Base-by-base conservation (phyloP, 352 stramenopile genomes). In the Phytophthora podocarpi region DNA sequence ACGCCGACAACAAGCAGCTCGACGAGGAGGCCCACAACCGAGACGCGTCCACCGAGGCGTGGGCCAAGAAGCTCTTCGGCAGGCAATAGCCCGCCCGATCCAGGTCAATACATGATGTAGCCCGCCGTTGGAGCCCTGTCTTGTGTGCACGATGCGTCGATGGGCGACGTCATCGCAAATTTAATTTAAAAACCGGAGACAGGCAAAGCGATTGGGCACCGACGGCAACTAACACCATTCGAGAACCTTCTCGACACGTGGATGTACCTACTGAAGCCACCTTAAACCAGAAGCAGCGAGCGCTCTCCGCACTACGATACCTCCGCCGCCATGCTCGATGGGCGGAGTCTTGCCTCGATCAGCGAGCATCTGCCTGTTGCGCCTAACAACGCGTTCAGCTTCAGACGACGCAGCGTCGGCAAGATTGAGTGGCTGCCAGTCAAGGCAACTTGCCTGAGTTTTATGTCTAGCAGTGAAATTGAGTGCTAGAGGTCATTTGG, bases 231-330 rank as follows among this genome's bases (percentile, higher is more conserved):
- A 45, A 9, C 30, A 50, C 24, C 26, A 42, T 71, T 71, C 56
- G 48, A 71, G 63, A 71, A 71, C 56, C 36, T 71, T 71, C 63
- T 71, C 24, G 56, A 62, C 48, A 57, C 61, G 47, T 40, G 39
- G 2, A 53, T 24, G 21, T 20, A 54, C 5, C 18, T 34, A 32
- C 51, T 28, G 20, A n/a, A n/a, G n/a, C n/a, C n/a, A n/a, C n/a
- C n/a, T n/a, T n/a, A n/a, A n/a, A 9, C 27, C 27, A 31, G 27
- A 9, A 31, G 27, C 5, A 9, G 9, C 27, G 27, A 31, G 13
- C 9, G 4, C 34, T 24, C 34, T 12, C 4, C 3, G 13, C n/a
- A 37, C 4, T 0, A 37, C 3, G 2, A 5, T 37, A 15, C 16
- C 13, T 37, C 31, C 31, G 5, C 11, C 32, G 13, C 32, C 8